Base-by-base conservation (phyloP, 1,284 basidiomycete genomes). In the Nidula niveotomentosa region DNA sequence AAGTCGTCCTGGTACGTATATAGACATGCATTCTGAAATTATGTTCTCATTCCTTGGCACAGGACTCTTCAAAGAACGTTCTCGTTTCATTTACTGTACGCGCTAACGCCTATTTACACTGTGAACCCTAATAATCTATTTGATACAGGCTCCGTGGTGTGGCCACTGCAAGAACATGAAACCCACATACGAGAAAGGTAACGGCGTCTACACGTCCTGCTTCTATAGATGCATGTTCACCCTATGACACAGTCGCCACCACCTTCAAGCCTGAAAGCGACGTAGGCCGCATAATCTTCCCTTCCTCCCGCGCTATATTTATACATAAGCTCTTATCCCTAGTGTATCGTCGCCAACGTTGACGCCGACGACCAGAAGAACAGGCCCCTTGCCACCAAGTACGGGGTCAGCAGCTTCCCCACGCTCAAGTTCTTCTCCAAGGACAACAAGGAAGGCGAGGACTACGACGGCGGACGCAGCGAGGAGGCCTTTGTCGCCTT, bases 391-490 rank as follows among this genome's bases (percentile, higher is more conserved):
- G 88, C 90, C n/a, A 63, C 72, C 49, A 83, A 85, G 64, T 95
- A 94, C 68, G 90, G 79, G 10, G 81, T 97, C 57, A 69, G 73
- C 41, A 83, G 85, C 57, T 91, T 84, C 86, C 96, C 96, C 0
- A 98, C 95, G 13, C 86, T 99, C 77, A 95, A 93, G 72, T 97
- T 96, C 80, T 98, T 96, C 86, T 82, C 92, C 64, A 88, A 88
- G 68, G 92, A 75, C 52, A 72, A 72, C 60, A 77, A 77, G 60
- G 78, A 84, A 59, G 83, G 85, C 9, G 75, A 86, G 53, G 75
- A 73, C 18, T 97, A 97, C 71, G 79, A 85, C 13, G 83, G 84
- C 43, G 82, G 75, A 36, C 84, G 92, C 53, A 74, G 79, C 5
- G 88, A 92, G 67, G 79, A 77, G 23, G 90, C 82, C 52, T 87